A percentile compares a stretch with the other conserved stretches of the same genome.
These are phyloP conservation scores for Strobilomyces echinocephalus DNA, from an alignment of 768 basidiomycete species.

Conservation along the genomic window DNA sequence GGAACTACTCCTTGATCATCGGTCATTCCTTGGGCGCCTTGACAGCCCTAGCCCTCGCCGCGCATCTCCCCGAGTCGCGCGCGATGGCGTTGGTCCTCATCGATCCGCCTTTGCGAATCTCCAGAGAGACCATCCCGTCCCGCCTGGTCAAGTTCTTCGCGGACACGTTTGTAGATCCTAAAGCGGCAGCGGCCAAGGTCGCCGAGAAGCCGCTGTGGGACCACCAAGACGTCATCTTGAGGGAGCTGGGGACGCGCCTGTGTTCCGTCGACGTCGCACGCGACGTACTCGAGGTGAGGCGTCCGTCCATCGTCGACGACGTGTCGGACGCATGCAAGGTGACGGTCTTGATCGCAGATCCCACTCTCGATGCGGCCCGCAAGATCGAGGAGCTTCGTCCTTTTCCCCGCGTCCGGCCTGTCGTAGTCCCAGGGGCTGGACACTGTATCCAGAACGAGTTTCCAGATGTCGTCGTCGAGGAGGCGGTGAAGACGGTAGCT, in stretches of 20 bases:
- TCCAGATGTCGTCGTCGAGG: slow-evolving; percentile 20
- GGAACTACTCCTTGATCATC: slow-evolving; percentile 17
- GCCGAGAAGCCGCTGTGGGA: slow-evolving; percentile 16
- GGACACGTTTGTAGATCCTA: not conserved
- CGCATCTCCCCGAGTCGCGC: slow-evolving; percentile 2
- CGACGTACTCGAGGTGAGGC: not conserved
- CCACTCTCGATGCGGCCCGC: not conserved
- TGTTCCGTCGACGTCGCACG: slow-evolving; percentile 2
- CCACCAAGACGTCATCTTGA: not conserved
- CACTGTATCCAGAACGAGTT: slow-evolving; percentile 27
- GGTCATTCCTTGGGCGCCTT: slow-evolving; percentile 20
- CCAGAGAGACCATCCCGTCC: no score
- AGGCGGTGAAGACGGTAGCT: slow-evolving; percentile 13
- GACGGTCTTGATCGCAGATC: slow-evolving; percentile 19
- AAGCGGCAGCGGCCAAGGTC: no score
- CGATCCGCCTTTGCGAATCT: slow-evolving; percentile 16
- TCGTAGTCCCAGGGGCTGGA: slow-evolving; percentile 10
- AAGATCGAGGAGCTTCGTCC: slow-evolving; percentile 7
- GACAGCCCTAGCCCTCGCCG: slow-evolving; percentile 1
- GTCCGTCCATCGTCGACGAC: not conserved
- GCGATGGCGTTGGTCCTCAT: slow-evolving; percentile 19
- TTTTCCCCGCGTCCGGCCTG: slow-evolving; percentile 8
- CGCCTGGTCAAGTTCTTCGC: not conserved
- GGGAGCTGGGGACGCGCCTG: slow-evolving; percentile 14
- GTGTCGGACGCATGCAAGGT: slow-evolving; percentile 10